A percentile compares a stretch with the other conserved stretches of the same genome.
phyloP scores from a whole-genome alignment of 192 early-diverging fungal species.

The Coemansia sp. region DNA sequence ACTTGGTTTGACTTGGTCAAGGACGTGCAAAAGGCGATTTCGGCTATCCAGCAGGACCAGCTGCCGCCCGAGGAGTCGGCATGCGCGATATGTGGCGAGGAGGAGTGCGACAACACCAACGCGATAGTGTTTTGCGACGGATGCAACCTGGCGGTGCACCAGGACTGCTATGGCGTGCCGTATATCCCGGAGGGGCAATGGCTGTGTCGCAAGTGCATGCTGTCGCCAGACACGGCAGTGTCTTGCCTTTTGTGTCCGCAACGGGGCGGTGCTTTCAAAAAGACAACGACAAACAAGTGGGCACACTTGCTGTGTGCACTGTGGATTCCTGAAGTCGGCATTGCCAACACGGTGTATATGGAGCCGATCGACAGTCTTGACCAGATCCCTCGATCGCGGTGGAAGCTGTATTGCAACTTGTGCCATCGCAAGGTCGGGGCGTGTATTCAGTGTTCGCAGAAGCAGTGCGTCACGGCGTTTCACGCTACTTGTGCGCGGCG shows the following conservation, averaged over 20 bases:
- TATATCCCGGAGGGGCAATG: slow-evolving; percentile 99
- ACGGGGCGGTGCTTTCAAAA: slow-evolving; percentile 93
- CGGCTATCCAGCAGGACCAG: slow-evolving; percentile 53
- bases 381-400: slow-evolving; percentile 83
- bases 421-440: slow-evolving; percentile 82
- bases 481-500: slow-evolving; percentile 91
- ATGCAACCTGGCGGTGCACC: slow-evolving; percentile 98
- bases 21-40: slow-evolving; percentile 68
- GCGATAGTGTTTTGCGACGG: slow-evolving; percentile 99
- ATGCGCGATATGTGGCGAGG: slow-evolving; percentile 95
- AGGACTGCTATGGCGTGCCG: slow-evolving; percentile 99
- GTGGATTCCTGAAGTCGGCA: slow-evolving; percentile 93
- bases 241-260: slow-evolving; percentile 91
- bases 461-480: slow-evolving; percentile 85
- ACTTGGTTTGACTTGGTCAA: slow-evolving; percentile 95
- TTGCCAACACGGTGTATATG: slow-evolving; percentile 93
- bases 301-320: slow-evolving; percentile 92
- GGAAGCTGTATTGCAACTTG: slow-evolving; percentile 84
- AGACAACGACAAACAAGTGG: slow-evolving; percentile 91
- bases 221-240: slow-evolving; percentile 85
- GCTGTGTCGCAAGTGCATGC: slow-evolving; percentile 97
- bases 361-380: slow-evolving; percentile 95
- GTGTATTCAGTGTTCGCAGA: slow-evolving; percentile 92
- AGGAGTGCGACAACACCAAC: slow-evolving; percentile 99
- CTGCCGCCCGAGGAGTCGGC: slow-evolving; percentile 76